A percentile compares a stretch with the other conserved stretches of the same genome.
These are phyloP conservation scores for Emydomyces testavorans DNA, from an alignment of 2,329 filamentous ascomycete species.

Conservation along the genomic window DNA sequence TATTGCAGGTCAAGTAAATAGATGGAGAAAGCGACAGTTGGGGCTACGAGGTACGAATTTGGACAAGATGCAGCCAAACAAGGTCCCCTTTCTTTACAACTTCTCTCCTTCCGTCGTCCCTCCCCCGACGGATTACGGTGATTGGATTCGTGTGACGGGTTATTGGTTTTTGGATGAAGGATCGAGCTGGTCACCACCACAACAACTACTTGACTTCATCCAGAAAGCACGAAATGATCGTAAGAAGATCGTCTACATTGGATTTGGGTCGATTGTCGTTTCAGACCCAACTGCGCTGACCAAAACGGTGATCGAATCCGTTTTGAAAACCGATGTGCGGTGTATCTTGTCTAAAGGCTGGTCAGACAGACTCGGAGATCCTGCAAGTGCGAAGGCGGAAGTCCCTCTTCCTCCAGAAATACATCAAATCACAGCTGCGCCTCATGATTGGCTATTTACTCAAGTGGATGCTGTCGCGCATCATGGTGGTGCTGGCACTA, in stretches of 20 bases:
- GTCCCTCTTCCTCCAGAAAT: constrained; percentile 68
- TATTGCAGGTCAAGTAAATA: constrained; percentile 80
- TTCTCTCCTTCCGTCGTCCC: constrained; percentile 91
- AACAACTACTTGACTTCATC: constrained; percentile 71
- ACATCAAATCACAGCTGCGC: constrained; percentile 75
- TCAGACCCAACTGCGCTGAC: constrained; percentile 80
- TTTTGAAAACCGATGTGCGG: constrained; percentile 79
- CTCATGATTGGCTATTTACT: constrained; percentile 91
- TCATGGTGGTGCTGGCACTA: constrained; percentile 89
- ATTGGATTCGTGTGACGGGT: constrained; percentile 94
- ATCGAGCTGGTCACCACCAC: constrained; percentile 57
- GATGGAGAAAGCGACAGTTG: constrained; percentile 75
- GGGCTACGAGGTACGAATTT: constrained; percentile 68
- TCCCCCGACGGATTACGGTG: constrained; percentile 85
- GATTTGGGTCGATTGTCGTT: constrained; percentile 93
- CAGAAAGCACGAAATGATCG: constrained; percentile 63
- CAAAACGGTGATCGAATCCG: constrained; percentile 82
- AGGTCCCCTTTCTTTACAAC: constrained; percentile 97
- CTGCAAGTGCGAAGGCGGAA: constrained; percentile 48
- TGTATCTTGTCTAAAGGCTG: constrained; percentile 95
- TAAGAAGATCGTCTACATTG: constrained; percentile 93
- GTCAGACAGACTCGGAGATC: constrained; percentile 68
- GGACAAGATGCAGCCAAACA: constrained; percentile 88
- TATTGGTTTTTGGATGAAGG: constrained; percentile 94
- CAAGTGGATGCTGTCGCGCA: constrained; percentile 92